Base-by-base conservation (phyloP, 73 alveolate genomes). In the Loxodes magnus region DNA sequence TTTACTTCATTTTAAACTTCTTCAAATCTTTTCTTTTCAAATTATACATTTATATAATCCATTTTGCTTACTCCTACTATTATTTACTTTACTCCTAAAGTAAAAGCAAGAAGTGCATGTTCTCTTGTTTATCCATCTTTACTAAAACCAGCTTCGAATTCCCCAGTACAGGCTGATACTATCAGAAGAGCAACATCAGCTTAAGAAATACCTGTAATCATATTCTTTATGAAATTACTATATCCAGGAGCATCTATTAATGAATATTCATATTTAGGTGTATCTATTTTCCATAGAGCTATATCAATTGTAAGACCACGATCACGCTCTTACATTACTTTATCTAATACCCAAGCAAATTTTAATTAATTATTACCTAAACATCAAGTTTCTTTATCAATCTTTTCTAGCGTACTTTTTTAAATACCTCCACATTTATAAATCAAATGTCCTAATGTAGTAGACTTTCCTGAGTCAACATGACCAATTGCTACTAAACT, bases 201-300 rank as follows among this genome's bases (percentile, higher is more conserved):
- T 33, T 35, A 53, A 10, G 77, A 77, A 0, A 73, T 48, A 37
- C 66, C 75, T 25, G 66, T 61, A 49, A 61, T 61, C 64, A 35
- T 61, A 57, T 61, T 61, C 65, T 61, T 61, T 24, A 61, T 61
- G 65, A 31, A 61, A n/a, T n/a, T n/a, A n/a, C n/a, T 35, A 28
- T 74, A 64, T 9, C 93, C 93, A 16, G 87, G 88, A 30, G 74
- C 60, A 58, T 79, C 87, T 29, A 79, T 79, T 34, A 79, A 33
- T 50, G 68, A 51, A 50, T 52, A 79, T 53, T 43, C 10, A 30
- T 43, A 37, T 49, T 55, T 73, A 25, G 49, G 24, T 5, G 79
- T 49, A 54, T 79, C 69, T 55, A 72, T 36, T 62, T 55, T 43
- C 41, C 48, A 37, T 23, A 41, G 25, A 23, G 65, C 35, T 29